Conservation (phyloP, 345 rosid genomes). For the Eucalyptus microcorys region DNA sequence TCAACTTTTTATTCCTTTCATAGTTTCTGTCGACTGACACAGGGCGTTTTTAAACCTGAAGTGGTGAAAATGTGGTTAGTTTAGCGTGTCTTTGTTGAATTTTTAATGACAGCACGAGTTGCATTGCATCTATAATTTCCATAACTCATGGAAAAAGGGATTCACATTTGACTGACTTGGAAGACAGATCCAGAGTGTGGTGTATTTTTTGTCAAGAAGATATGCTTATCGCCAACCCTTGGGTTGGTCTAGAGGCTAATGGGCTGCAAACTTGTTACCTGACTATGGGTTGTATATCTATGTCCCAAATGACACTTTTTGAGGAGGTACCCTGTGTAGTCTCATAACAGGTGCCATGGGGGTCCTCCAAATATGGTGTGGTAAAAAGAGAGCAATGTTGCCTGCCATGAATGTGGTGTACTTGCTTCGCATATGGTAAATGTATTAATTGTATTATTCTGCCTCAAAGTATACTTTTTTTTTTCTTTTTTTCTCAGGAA, state of each 20-base stretch:
- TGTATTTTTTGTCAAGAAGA: background rate
- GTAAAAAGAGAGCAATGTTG: background rate
- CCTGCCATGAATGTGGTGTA: background rate
- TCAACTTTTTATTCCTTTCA: background rate
- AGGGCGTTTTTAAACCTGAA: background rate
- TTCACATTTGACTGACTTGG: background rate
- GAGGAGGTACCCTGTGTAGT: background rate
- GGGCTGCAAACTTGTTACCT: background rate
- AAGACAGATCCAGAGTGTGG: background rate
- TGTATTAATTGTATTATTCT: background rate
- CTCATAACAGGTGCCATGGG: background rate
- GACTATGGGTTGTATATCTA: background rate
- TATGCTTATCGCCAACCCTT: background rate
- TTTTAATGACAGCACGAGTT: background rate
- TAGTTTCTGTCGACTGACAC: background rate
- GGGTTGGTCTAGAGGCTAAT: background rate
- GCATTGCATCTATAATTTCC: background rate
- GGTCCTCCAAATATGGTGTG: background rate
- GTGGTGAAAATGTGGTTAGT: background rate
- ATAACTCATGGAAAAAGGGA: background rate
- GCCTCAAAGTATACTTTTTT: background rate
- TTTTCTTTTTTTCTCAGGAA: conserved; percentile 28
- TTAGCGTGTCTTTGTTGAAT: background rate
- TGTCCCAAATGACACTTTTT: background rate
- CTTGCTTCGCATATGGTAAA: background rate